These are phyloP conservation scores for Sechiopsis laciniata DNA, from an alignment of 306 rosid species.

Conservation along the genomic window DNA sequence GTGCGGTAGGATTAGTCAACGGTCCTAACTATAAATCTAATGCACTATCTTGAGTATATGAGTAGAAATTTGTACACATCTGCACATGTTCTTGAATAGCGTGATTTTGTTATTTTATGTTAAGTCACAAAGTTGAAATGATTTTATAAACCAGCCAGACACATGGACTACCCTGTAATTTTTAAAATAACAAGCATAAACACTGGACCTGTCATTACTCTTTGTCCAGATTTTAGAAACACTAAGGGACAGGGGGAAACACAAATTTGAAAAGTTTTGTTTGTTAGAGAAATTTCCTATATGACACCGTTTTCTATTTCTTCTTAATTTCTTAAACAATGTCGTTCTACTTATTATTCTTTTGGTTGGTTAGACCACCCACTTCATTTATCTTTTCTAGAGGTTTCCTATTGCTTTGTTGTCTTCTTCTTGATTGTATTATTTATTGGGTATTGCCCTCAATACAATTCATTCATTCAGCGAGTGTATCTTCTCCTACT, in stretches of 20 bases:
- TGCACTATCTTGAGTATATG: background rate
- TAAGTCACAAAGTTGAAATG: background rate
- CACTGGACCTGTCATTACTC: background rate
- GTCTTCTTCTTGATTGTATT: too few species aligned
- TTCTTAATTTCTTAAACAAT: too few species aligned
- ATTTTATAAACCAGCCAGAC: background rate
- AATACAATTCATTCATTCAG: too few species aligned
- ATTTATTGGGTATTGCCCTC: too few species aligned
- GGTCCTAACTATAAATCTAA: background rate
- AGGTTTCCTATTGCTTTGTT: too few species aligned
- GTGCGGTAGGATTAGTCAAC: background rate
- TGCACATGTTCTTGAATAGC: conserved; percentile 7
- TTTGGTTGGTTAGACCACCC: too few species aligned
- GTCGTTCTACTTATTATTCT: too few species aligned
- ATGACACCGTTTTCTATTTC: too few species aligned
- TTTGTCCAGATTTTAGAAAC: conserved; percentile 12
- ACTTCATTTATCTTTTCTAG: too few species aligned
- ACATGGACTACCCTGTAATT: background rate
- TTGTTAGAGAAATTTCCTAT: too few species aligned
- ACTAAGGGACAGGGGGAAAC: background rate
- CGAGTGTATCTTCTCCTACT: too few species aligned
- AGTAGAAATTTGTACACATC: background rate
- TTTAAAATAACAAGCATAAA: background rate
- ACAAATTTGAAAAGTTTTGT: background rate
- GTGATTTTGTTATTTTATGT: background rate